A percentile compares a stretch with the other conserved stretches of the same genome.
Conservation (phyloP, 1,284 basidiomycete genomes). For the Ganoderma resinaceum region DNA sequence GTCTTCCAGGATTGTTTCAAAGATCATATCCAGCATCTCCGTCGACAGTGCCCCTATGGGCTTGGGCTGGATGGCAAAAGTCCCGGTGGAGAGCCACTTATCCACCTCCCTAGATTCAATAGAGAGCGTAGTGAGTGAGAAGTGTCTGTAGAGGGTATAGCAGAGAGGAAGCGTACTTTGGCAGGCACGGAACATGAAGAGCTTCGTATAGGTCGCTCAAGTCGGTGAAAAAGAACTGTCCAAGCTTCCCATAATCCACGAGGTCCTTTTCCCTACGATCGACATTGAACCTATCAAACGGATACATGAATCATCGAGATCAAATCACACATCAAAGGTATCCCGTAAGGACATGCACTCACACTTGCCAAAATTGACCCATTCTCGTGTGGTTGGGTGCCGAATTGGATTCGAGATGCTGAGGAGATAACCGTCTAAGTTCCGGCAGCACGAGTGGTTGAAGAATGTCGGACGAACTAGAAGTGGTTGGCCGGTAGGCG, state of each 20-base stretch:
- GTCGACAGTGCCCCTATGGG: background rate
- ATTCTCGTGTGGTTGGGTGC: background rate
- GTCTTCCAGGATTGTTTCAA: background rate
- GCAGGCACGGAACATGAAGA: background rate
- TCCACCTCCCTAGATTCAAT: background rate
- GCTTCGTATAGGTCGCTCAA: background rate
- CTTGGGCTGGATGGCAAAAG: background rate
- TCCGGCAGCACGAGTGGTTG: no score
- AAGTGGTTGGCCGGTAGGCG: background rate
- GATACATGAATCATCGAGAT: background rate
- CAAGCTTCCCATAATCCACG: background rate
- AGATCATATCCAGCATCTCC: constrained; percentile 6
- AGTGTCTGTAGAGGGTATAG: background rate
- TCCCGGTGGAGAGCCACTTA: background rate
- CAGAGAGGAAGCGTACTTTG: background rate
- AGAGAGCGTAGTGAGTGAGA: background rate
- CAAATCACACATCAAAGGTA: background rate
- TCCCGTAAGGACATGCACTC: background rate
- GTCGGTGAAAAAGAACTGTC: background rate
- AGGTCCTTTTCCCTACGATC: background rate
- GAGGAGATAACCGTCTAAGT: background rate
- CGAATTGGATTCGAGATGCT: background rate
- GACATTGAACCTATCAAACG: background rate
- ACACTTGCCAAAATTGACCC: background rate
- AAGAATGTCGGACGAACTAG: background rate